Percentiles rank a stretch among this genome's conserved stretches.
phyloP scores from a whole-genome alignment of 2,329 filamentous ascomycete species.

The Penicillium freii region DNA sequence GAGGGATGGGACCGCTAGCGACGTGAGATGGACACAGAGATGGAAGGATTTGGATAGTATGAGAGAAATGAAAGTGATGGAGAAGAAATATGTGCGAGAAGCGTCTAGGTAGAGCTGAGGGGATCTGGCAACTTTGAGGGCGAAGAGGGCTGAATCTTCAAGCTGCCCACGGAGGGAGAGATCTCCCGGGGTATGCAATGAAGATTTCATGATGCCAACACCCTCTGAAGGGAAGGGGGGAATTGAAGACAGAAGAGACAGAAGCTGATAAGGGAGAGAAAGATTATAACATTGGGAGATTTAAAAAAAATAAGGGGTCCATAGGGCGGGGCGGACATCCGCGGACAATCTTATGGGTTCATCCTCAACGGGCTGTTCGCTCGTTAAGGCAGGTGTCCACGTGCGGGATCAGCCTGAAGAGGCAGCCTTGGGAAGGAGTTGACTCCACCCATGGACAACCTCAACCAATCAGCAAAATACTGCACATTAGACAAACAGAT shows the following conservation, averaged over 20 bases:
- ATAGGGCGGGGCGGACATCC: not conserved
- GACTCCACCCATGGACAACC: not conserved
- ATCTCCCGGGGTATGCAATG: not conserved
- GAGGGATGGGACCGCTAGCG: constrained; percentile 3
- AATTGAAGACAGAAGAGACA: not conserved
- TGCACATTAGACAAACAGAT: not conserved
- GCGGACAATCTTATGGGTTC: not conserved
- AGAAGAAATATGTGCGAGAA: constrained; percentile 14
- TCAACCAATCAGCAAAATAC: no score
- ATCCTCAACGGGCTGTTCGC: not conserved
- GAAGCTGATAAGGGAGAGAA: not conserved
- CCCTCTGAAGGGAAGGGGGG: not conserved
- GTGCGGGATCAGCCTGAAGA: not conserved
- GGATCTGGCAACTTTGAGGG: constrained; percentile 8
- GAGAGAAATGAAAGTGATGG: constrained; percentile 15
- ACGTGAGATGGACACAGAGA: constrained; percentile 6
- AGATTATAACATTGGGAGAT: not conserved
- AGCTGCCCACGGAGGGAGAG: not conserved
- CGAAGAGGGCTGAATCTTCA: constrained; percentile 1
- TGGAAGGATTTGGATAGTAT: constrained; percentile 15
- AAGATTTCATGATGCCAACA: constrained; percentile 7
- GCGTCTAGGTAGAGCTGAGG: constrained; percentile 10
- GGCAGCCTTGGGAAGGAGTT: not conserved
- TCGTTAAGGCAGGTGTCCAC: not conserved
- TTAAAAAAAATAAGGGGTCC: not conserved